Conservation (phyloP, 768 basidiomycete genomes). For the Russula foetens region DNA sequence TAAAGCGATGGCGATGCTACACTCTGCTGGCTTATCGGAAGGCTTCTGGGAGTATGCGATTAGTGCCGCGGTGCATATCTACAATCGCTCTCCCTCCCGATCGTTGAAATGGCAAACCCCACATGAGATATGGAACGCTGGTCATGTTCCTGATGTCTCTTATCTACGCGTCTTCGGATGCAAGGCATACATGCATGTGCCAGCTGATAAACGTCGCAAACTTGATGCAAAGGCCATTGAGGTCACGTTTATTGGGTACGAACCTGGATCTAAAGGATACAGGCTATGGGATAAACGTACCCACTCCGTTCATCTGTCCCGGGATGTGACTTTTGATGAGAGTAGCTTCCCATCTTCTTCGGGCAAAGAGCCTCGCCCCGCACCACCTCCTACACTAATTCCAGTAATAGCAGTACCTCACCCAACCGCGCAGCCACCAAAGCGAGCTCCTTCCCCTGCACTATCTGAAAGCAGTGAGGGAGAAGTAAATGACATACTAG, state of each 20-base stretch:
- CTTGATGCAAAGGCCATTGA: not conserved
- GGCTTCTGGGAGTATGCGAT: constrained; percentile 35
- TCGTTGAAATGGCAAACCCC: constrained; percentile 23
- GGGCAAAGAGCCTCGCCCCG: too few species aligned
- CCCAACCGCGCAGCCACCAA: too few species aligned
- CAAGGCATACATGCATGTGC: constrained; percentile 11
- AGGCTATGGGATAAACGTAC: not conserved
- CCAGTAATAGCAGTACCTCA: too few species aligned
- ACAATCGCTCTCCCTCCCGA: constrained; percentile 27
- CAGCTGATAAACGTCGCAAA: not conserved
- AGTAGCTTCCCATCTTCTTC: not conserved
- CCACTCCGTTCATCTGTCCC: not conserved
- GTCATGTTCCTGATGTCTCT: constrained; percentile 17
- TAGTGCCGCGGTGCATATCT: constrained; percentile 29
- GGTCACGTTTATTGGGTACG: constrained; percentile 5
- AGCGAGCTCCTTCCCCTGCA: too few species aligned
- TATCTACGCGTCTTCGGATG: constrained; percentile 13
- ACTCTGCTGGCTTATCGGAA: constrained; percentile 29
- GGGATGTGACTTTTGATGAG: constrained; percentile 1
- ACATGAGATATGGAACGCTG: constrained; percentile 11
- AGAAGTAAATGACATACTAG: too few species aligned
- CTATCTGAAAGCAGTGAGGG: too few species aligned
- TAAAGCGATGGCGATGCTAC: constrained; percentile 29
- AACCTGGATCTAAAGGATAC: constrained; percentile 15
- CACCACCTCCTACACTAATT: too few species aligned